phyloP scores from a whole-genome alignment of 2,329 filamentous ascomycete genomes.

The Graphiopsis chlorocephala region DNA sequence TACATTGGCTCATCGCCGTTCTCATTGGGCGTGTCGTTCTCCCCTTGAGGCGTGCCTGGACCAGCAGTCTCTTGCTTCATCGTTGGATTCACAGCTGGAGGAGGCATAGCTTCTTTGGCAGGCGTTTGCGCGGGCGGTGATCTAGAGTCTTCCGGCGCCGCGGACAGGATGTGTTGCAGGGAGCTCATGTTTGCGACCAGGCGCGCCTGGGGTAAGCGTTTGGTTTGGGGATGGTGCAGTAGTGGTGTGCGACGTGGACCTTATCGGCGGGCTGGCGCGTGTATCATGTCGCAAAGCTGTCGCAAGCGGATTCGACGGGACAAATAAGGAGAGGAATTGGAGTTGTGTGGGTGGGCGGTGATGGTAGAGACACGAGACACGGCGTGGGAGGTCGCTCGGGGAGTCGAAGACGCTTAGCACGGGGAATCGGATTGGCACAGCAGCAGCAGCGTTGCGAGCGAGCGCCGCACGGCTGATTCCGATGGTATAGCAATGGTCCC shows the following conservation, averaged over 20 bases:
- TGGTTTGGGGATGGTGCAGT: neutral
- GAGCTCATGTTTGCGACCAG: slow-evolving; percentile 18
- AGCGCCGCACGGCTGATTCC: neutral
- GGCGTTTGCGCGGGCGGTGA: slow-evolving; percentile 6
- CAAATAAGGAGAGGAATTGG: neutral
- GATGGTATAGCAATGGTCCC: neutral
- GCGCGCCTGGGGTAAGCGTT: neutral
- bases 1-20: slow-evolving; percentile 32
- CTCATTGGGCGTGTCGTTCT: slow-evolving; percentile 1
- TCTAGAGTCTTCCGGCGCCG: slow-evolving; percentile 21
- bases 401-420: neutral
- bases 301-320: neutral
- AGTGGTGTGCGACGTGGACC: slow-evolving; percentile 6
- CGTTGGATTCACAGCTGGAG: neutral
- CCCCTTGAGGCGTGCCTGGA: slow-evolving; percentile 11
- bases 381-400: neutral
- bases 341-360: neutral
- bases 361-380: neutral
- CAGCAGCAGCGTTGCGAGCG: neutral
- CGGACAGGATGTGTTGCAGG: slow-evolving; percentile 29
- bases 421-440: neutral
- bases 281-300: slow-evolving; percentile 7
- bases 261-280: slow-evolving; percentile 7
- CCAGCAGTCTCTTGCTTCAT: slow-evolving; percentile 11
- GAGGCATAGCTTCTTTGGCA: slow-evolving; percentile 5